phyloP scores from a whole-genome alignment of 768 basidiomycete genomes.

The Tubosaeta brunneosetosa region DNA sequence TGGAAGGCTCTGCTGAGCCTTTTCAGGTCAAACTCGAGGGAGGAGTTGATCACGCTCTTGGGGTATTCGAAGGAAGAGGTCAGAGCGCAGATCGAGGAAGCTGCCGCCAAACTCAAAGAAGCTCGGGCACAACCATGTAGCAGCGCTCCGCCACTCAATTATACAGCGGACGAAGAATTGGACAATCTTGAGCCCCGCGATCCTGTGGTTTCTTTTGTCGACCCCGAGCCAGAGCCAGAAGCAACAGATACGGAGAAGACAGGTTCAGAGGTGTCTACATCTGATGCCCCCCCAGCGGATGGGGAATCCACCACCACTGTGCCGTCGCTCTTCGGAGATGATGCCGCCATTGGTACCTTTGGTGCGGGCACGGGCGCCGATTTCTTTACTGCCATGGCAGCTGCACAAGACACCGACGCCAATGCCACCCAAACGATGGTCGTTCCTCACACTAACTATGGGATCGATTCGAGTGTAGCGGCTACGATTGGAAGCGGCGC shows the following conservation, averaged over 20 bases:
- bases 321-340: conserved; percentile 85
- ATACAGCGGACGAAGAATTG: conserved; percentile 37
- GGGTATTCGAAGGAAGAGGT: conserved; percentile 92
- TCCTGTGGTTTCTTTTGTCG: conserved; percentile 80
- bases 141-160: conserved; percentile 30
- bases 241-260: conserved; percentile 32
- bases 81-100: conserved; percentile 71
- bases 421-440: conserved; percentile 37
- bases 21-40: conserved; percentile 84
- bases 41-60: conserved; percentile 84
- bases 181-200: conserved; percentile 51
- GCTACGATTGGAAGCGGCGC: conserved; percentile 92
- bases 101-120: conserved; percentile 68
- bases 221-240: conserved; percentile 44
- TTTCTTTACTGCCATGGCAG: conserved; percentile 82
- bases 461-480: conserved; percentile 85
- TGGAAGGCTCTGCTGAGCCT: conserved; percentile 90
- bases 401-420: conserved; percentile 40
- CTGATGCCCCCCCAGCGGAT: conserved; percentile 62
- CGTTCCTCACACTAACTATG: conserved; percentile 77
- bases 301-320: conserved; percentile 82
- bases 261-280: conserved; percentile 68
- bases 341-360: conserved; percentile 52
- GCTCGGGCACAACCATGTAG: conserved; percentile 23
- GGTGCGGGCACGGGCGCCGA: conserved; percentile 59